Evolutionary conservation across 495 filamentous ascomycete genomes (phyloP).

Genomic region (Trypethelium eluteriae): DNA sequence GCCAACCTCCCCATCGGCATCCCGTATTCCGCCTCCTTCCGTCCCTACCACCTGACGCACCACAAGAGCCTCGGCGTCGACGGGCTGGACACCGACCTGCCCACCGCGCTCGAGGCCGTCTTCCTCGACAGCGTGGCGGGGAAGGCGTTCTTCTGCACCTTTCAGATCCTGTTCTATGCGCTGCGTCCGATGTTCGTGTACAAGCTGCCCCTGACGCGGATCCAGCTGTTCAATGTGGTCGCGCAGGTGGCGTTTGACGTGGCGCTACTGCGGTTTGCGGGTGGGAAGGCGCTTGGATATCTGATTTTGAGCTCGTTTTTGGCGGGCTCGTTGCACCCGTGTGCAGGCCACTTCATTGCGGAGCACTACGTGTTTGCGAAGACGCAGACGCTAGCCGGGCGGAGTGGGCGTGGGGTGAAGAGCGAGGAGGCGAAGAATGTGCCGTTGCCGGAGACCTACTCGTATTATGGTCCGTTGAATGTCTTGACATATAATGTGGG

Average conservation of each 20-base stretch:
- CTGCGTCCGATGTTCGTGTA: conserved; percentile 95
- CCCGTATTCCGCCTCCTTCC: conserved; percentile 93
- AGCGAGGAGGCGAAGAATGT: conserved; percentile 44
- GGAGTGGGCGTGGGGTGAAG: conserved; percentile 21
- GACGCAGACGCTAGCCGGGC: conserved; percentile 16
- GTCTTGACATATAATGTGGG: conserved; percentile 94
- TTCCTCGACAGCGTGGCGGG: conserved; percentile 94
- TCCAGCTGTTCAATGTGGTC: conserved; percentile 74
- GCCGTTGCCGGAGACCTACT: conserved; percentile 86
- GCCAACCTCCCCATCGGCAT: conserved; percentile 94
- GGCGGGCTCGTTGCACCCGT: conserved; percentile 87
- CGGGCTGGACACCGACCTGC: conserved; percentile 92
- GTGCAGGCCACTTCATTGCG: conserved; percentile 96
- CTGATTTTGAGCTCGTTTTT: conserved; percentile 82
- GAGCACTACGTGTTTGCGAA: conserved; percentile 97
- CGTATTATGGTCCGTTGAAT: conserved; percentile 92
- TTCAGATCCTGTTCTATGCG: conserved; percentile 99
- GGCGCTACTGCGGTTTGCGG: conserved; percentile 50
- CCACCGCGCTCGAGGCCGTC: conserved; percentile 83
- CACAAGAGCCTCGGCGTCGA: conserved; percentile 98
- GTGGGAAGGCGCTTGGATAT: conserved; percentile 61
- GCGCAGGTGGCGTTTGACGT: conserved; percentile 74
- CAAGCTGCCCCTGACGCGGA: conserved; percentile 73
- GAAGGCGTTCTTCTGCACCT: conserved; percentile 99
- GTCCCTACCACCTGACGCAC: conserved; percentile 98